A percentile compares a stretch with the other conserved stretches of the same genome.
Evolutionary conservation across 129 eudicot species (phyloP).

Genomic region (Centella asiatica): DNA sequence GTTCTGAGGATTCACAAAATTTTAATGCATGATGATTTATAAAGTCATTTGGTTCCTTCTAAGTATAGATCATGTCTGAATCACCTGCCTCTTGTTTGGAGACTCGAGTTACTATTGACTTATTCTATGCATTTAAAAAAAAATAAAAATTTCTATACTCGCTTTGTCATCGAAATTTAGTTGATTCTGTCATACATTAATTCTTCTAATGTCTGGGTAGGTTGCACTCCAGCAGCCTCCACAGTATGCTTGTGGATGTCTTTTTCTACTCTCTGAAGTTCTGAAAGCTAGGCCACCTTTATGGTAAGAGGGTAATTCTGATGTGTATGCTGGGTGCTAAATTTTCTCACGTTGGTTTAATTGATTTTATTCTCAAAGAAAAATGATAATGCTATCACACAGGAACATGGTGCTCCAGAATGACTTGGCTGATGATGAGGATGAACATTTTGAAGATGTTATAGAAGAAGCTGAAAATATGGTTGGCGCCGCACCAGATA

Average conservation of each 20-base stretch:
- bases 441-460: constrained; percentile 88
- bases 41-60: background rate
- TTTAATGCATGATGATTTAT: background rate
- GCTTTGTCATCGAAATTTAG: constrained; percentile 1
- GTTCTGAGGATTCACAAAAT: background rate
- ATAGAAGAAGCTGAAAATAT: constrained; percentile 45
- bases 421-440: constrained; percentile 83
- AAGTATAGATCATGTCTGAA: background rate
- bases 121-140: background rate
- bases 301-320: constrained; percentile 38
- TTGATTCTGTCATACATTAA: background rate
- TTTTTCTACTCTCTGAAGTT: constrained; percentile 93
- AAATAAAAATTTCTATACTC: background rate
- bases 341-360: background rate
- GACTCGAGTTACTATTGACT: background rate
- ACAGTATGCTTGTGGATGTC: constrained; percentile 91
- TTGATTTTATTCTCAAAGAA: background rate
- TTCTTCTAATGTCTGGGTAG: constrained; percentile 27
- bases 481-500: constrained; percentile 11
- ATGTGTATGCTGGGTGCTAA: background rate
- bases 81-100: background rate
- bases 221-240: constrained; percentile 95
- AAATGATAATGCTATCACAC: constrained; percentile 9
- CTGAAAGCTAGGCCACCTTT: constrained; percentile 96
- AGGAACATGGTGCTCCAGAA: constrained; percentile 92